Conservation (phyloP, 225 moss, liverwort and hornwort genomes). For the Bryum argenteum region DNA sequence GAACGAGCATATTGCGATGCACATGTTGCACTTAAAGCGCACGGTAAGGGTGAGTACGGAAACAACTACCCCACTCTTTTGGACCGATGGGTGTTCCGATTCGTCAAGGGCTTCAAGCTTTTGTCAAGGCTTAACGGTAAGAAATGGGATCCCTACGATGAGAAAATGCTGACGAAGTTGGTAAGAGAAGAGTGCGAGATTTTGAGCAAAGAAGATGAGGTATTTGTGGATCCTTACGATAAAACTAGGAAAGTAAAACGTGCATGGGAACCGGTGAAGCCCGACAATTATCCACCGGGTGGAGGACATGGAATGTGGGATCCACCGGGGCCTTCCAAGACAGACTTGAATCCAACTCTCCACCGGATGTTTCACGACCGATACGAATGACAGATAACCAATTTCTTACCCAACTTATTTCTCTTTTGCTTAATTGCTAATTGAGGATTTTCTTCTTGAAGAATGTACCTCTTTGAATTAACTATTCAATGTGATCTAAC, state of each 20-base stretch:
- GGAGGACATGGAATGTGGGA: constrained; percentile 25
- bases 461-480: too few species aligned
- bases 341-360: constrained; percentile 12
- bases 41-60: constrained; percentile 34
- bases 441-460: background rate
- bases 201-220: constrained; percentile 37
- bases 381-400: constrained; percentile 11
- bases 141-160: constrained; percentile 41
- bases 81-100: constrained; percentile 46
- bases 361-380: constrained; percentile 28
- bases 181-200: constrained; percentile 58
- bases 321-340: constrained; percentile 20
- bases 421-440: background rate
- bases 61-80: constrained; percentile 36
- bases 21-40: constrained; percentile 28
- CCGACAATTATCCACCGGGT: constrained; percentile 28
- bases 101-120: constrained; percentile 49
- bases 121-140: constrained; percentile 37
- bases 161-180: constrained; percentile 42
- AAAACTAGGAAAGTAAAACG: constrained; percentile 40
- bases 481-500: background rate
- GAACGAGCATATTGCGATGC: constrained; percentile 44
- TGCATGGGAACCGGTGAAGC: constrained; percentile 46
- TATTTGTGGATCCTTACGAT: constrained; percentile 37
- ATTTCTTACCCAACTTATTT: background rate